Base-by-base conservation (phyloP, 768 basidiomycete genomes). In the Lepiota brunneoincarnata region DNA sequence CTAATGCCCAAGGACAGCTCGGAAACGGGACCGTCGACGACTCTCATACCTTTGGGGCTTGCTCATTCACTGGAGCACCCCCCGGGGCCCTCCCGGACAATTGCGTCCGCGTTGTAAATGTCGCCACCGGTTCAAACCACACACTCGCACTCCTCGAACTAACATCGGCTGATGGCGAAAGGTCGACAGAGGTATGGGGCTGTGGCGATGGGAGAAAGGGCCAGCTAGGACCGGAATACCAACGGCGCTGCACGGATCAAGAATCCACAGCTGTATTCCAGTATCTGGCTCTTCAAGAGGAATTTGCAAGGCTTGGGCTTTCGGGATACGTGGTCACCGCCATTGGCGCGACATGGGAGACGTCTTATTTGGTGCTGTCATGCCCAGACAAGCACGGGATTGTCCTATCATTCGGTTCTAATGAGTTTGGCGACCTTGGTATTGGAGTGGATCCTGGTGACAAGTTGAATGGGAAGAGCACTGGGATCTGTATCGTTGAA, bases 361-460 rank as follows among this genome's bases (percentile, higher is more conserved):
- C 92, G 6, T 84, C 84, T 48, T 92, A 87, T 61, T 68, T 91
- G 41, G 85, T 84, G 2, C 69, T 92, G 12, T 76, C 79, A 10
- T 63, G 61, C 47, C 59, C 65, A 14, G 72, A 65, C 5, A 63
- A 63, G 21, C 63, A 68, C 43, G 88, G 87, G 59, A 63, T 81
- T 2, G 58, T 95, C 24, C 62, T 96, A 20, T 83, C 93, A 2
- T 85, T 94, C 77, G 95, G 95, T 1, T 78, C 84, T 1, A 79
- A 95, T 68, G 93, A 93, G 64, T 93, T 86, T 61, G 93, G 91
- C 2, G 86, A 89, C 64, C 75, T 93, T 41, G 93, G 92, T 1
- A 62, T 79, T 41, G 87, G 80, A 1, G 56, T 31, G 9, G 45
- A 54, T 37, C 28, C 28, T 14, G 46, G 46, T n/a, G 53, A 47